These are phyloP conservation scores for Metarhizium anisopliae DNA, from an alignment of 2,329 filamentous ascomycete genomes.

Conservation along the genomic window DNA sequence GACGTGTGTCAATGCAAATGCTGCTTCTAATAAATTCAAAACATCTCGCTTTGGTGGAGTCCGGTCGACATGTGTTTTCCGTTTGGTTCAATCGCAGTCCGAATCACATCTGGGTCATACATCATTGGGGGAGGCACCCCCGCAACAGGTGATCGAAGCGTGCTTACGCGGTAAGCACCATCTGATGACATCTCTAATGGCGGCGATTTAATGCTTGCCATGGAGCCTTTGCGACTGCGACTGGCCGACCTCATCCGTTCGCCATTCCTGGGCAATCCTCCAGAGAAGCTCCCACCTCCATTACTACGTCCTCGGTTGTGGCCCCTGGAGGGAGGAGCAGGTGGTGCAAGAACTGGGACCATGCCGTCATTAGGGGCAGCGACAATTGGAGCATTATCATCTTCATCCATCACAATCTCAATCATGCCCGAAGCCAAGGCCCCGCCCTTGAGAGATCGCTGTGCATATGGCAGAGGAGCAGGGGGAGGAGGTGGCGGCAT, in stretches of 20 bases:
- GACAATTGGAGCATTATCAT: conserved; percentile 26
- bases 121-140: conserved; percentile 23
- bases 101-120: conserved; percentile 27
- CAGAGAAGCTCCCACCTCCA: conserved; percentile 41
- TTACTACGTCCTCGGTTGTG: conserved; percentile 51
- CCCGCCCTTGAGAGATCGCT: conserved; percentile 32
- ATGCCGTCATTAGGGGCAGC: conserved; percentile 31
- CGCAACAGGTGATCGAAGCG: conserved; percentile 20
- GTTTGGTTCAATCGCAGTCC: conserved; percentile 22
- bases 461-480: conserved; percentile 42
- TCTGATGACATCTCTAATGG: conserved; percentile 30
- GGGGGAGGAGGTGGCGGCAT: conserved; percentile 53
- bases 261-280: conserved; percentile 47
- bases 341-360: conserved; percentile 36
- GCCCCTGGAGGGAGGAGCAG: conserved; percentile 32
- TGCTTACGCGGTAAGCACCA: conserved; percentile 12
- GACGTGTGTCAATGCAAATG: background rate
- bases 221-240: conserved; percentile 39
- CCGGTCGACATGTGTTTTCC: conserved; percentile 39
- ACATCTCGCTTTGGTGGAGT: conserved; percentile 46
- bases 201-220: conserved; percentile 16
- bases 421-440: conserved; percentile 47
- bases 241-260: conserved; percentile 53
- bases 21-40: conserved; percentile 23
- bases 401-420: conserved; percentile 58